A percentile compares a stretch with the other conserved stretches of the same genome.
Conservation (phyloP, 2,329 filamentous ascomycete species). For the Dendrostoma leiphaemia region DNA sequence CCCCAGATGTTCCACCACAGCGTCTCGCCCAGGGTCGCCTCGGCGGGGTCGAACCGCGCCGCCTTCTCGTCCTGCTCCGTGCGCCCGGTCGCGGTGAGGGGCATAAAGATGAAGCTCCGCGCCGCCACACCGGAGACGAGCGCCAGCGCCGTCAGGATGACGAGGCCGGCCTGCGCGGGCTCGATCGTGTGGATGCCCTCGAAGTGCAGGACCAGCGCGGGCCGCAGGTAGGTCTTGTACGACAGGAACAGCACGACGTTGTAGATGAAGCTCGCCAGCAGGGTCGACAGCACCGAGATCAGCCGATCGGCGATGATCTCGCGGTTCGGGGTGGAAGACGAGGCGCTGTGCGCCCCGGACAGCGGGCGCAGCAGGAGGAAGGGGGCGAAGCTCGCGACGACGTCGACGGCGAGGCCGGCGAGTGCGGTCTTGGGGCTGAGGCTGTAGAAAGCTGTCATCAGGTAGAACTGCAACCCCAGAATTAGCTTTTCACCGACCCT, state of each 20-base stretch:
- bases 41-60: conserved; percentile 59
- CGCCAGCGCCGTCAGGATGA: conserved; percentile 43
- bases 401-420: conserved; percentile 64
- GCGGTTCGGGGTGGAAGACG: conserved; percentile 54
- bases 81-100: conserved; percentile 54
- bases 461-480: conserved; percentile 55
- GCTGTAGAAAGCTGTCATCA: conserved; percentile 75
- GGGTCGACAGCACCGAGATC: conserved; percentile 62
- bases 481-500: conserved; percentile 14
- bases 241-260: conserved; percentile 68
- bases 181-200: conserved; percentile 67
- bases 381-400: conserved; percentile 67
- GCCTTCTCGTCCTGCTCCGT: conserved; percentile 47
- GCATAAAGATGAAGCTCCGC: conserved; percentile 74
- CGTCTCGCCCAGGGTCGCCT: conserved; percentile 67
- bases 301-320: conserved; percentile 63
- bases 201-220: conserved; percentile 73
- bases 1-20: conserved; percentile 72
- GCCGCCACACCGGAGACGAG: conserved; percentile 65
- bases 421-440: conserved; percentile 61
- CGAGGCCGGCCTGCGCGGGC: conserved; percentile 59
- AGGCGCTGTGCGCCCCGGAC: conserved; percentile 60
- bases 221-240: conserved; percentile 68
- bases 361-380: conserved; percentile 72
- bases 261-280: conserved; percentile 73